phyloP scores from a whole-genome alignment of 129 eudicot genomes.

The Centaurea solstitialis region DNA sequence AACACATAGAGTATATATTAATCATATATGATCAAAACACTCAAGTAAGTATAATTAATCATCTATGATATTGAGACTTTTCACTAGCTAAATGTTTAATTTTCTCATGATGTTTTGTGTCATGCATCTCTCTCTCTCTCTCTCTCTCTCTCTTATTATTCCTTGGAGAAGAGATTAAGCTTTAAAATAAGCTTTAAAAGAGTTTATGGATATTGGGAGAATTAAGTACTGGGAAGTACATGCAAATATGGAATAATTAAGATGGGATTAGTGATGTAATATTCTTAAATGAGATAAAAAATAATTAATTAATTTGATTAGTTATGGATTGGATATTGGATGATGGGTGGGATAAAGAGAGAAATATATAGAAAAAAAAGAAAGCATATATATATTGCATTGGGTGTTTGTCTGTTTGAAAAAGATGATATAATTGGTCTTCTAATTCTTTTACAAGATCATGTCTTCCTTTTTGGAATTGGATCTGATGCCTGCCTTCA shows the following conservation, averaged over 20 bases:
- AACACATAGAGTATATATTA: no score
- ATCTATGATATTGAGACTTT: no score
- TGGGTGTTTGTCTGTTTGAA: conserved; percentile 27
- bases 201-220: neutral
- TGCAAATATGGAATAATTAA: neutral
- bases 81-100: neutral
- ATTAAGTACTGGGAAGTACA: conserved; percentile 24
- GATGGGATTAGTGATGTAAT: conserved; percentile 4
- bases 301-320: neutral
- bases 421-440: conserved; percentile 21
- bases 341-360: conserved; percentile 5
- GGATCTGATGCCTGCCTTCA: conserved; percentile 29
- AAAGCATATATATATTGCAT: conserved; percentile 16
- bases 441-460: conserved; percentile 29
- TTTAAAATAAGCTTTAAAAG: neutral
- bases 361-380: neutral
- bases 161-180: no score
- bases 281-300: neutral
- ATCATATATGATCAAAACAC: no score
- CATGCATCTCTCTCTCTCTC: no score
- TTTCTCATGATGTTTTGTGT: no score
- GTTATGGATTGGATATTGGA: conserved; percentile 24
- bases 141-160: no score
- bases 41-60: no score
- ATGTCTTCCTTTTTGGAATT: conserved; percentile 31